Conservation (phyloP, 192 early-diverging fungal genomes). For the Backusella westeae region DNA sequence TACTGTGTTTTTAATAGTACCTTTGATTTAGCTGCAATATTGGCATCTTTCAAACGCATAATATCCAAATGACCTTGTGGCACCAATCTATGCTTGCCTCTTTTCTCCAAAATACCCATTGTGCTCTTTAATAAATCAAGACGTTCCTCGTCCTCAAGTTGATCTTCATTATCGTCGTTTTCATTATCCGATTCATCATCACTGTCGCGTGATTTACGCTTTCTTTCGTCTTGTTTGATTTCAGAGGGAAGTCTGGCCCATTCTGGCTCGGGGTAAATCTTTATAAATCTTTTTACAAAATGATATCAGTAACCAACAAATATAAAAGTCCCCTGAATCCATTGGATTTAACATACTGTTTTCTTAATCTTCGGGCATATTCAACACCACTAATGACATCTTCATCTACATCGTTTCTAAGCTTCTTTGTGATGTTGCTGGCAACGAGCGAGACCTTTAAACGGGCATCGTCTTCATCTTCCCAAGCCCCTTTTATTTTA, state of each 20-base stretch:
- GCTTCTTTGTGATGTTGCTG: slow-evolving; percentile 69
- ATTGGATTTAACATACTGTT: slow-evolving; percentile 58
- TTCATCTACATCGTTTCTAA: slow-evolving; percentile 75
- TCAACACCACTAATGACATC: slow-evolving; percentile 72
- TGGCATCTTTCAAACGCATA: slow-evolving; percentile 74
- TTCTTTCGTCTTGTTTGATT: slow-evolving; percentile 35
- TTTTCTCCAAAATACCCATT: slow-evolving; percentile 42
- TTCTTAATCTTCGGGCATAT: slow-evolving; percentile 79
- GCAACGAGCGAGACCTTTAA: slow-evolving; percentile 68
- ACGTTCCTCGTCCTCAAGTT: slow-evolving; percentile 44
- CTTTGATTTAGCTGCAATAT: slow-evolving; percentile 45
- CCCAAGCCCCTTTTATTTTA: slow-evolving; percentile 62
- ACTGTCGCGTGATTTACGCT: slow-evolving; percentile 22
- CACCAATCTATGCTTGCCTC: slow-evolving; percentile 28
- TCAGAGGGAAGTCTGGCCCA: slow-evolving; percentile 77
- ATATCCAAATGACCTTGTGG: slow-evolving; percentile 58
- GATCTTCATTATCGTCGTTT: slow-evolving; percentile 39
- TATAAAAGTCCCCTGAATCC: too few species aligned
- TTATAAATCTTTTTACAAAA: slow-evolving; percentile 54
- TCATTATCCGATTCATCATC: slow-evolving; percentile 41
- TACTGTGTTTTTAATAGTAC: slow-evolving; percentile 22
- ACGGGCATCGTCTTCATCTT: slow-evolving; percentile 75
- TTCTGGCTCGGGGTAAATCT: slow-evolving; percentile 79
- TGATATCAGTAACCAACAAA: not conserved
- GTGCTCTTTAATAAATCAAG: slow-evolving; percentile 42